Conservation (phyloP, 2,329 filamentous ascomycete species). For the Alternaria longipes region DNA sequence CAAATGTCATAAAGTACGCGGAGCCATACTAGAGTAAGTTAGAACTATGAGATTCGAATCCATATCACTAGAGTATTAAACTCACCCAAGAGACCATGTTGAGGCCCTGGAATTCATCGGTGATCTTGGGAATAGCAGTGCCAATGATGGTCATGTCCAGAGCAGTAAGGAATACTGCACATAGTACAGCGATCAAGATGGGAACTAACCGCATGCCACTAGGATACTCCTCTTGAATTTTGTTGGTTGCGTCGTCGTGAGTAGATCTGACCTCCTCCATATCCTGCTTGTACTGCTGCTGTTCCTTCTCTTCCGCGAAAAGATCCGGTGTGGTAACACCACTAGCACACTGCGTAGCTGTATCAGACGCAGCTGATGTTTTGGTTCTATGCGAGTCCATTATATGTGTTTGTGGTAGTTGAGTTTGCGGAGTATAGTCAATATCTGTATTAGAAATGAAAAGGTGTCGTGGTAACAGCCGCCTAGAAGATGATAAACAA, state of each 20-base stretch:
- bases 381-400: background rate
- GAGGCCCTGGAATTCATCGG: constrained; percentile 36
- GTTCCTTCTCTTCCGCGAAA: background rate
- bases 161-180: constrained; percentile 19
- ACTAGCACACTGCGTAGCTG: background rate
- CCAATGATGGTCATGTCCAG: constrained; percentile 32
- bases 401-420: background rate
- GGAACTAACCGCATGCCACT: background rate
- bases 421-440: background rate
- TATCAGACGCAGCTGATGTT: background rate
- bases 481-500: background rate
- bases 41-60: background rate
- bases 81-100: constrained; percentile 31
- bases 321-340: background rate
- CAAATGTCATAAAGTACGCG: constrained; percentile 56
- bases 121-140: constrained; percentile 42
- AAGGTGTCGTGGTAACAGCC: background rate
- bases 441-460: background rate
- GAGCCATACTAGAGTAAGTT: constrained; percentile 23
- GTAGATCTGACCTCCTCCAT: background rate
- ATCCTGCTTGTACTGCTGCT: background rate
- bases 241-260: background rate
- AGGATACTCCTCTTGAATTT: background rate
- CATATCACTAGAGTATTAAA: background rate
- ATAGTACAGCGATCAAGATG: background rate